Evolutionary conservation across 2,329 filamentous ascomycete genomes (phyloP).

Genomic region (Hirsutella minnesotensis): DNA sequence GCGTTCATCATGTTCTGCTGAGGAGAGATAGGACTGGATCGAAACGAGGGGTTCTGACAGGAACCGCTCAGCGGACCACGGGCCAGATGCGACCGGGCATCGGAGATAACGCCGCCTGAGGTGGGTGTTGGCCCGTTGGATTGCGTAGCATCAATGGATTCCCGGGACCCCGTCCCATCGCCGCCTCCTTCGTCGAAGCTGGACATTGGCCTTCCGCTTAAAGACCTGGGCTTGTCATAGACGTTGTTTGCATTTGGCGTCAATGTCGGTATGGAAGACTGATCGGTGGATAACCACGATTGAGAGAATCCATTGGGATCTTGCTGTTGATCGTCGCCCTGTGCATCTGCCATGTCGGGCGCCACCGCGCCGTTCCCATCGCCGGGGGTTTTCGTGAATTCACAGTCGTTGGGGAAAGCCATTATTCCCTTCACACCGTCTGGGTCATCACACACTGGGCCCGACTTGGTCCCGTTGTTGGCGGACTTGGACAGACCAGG

Average conservation of each 20-base stretch:
- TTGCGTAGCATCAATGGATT: constrained; percentile 34
- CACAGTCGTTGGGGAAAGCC: constrained; percentile 30
- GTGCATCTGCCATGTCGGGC: constrained; percentile 27
- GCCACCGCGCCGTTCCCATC: constrained; percentile 28
- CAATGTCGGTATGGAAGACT: constrained; percentile 21
- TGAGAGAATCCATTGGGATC: constrained; percentile 17
- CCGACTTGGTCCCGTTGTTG: constrained; percentile 7
- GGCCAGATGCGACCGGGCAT: constrained; percentile 14
- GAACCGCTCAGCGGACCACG: constrained; percentile 24
- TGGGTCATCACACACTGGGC: constrained; percentile 20
- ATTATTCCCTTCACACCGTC: constrained; percentile 28
- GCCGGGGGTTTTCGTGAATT: constrained; percentile 27
- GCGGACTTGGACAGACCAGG: constrained; percentile 12
- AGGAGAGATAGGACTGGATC: constrained; percentile 36
- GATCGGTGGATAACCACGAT: constrained; percentile 28
- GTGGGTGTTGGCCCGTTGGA: constrained; percentile 49
- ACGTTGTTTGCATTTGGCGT: constrained; percentile 21
- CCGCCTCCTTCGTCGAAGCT: constrained; percentile 33
- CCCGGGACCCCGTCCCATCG: constrained; percentile 21
- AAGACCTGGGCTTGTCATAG: constrained; percentile 19
- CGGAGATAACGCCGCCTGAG: constrained; percentile 30
- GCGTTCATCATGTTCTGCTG: constrained; percentile 27
- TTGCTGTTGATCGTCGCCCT: constrained; percentile 12
- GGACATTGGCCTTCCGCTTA: constrained; percentile 12
- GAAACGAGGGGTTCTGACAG: constrained; percentile 32